Conservation (phyloP, 768 basidiomycete species). For the Termitomyces sp. region DNA sequence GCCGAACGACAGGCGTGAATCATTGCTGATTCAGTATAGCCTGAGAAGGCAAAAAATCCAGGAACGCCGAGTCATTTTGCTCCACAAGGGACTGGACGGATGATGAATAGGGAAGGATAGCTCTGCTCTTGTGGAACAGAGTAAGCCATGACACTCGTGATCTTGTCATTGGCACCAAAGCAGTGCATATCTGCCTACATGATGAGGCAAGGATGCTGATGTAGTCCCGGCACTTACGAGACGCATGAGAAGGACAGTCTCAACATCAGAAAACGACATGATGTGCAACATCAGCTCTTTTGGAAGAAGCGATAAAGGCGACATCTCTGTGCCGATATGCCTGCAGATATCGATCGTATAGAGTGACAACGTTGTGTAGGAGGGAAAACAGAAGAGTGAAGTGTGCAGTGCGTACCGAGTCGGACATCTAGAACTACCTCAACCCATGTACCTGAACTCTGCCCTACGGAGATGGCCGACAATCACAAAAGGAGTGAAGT, state of each 20-base stretch:
- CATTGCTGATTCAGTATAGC: slow-evolving; percentile 4
- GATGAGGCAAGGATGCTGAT: background rate
- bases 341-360: background rate
- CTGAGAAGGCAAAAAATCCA: background rate
- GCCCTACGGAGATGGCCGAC: background rate
- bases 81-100: background rate
- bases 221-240: background rate
- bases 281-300: slow-evolving; percentile 5
- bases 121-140: background rate
- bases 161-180: background rate
- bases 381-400: background rate
- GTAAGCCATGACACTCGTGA: background rate
- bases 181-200: background rate
- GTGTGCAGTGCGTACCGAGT: background rate
- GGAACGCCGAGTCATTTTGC: background rate
- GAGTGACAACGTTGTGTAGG: no score
- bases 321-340: background rate
- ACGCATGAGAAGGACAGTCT: slow-evolving; percentile 2
- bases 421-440: background rate
- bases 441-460: no score
- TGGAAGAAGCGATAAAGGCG: slow-evolving; percentile 5
- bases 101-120: background rate
- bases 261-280: slow-evolving; percentile 2
- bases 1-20: slow-evolving; percentile 6
- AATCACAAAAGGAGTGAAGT: no score